These are phyloP conservation scores for Solanum etuberosum DNA, from an alignment of 257 asterid species.

Conservation along the genomic window DNA sequence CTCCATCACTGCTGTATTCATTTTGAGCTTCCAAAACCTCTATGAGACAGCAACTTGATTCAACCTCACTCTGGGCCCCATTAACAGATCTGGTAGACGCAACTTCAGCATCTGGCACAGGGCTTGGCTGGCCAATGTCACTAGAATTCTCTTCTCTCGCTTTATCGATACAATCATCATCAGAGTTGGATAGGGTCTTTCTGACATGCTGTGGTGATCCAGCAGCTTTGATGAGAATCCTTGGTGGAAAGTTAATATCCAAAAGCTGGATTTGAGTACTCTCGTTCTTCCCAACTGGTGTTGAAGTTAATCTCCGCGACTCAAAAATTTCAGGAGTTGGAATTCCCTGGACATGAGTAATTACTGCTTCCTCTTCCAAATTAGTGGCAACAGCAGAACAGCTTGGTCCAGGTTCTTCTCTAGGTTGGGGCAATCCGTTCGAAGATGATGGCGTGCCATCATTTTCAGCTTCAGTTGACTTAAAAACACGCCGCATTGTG, in stretches of 20 bases:
- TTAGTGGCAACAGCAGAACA: constrained; percentile 19
- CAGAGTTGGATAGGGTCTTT: constrained; percentile 22
- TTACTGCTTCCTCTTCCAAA: constrained; percentile 21
- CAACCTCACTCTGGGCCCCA: constrained; percentile 60
- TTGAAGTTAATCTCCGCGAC: constrained; percentile 56
- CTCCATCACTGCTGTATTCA: constrained; percentile 88
- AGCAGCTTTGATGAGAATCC: constrained; percentile 25
- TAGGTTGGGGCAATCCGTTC: constrained; percentile 17
- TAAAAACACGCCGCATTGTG: constrained; percentile 81
- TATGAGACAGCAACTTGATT: constrained; percentile 50
- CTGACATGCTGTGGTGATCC: constrained; percentile 28
- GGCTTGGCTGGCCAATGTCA: constrained; percentile 19
- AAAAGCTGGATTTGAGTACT: constrained; percentile 54
- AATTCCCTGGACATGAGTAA: constrained; percentile 43
- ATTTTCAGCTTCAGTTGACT: constrained; percentile 49
- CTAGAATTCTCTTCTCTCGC: constrained; percentile 17
- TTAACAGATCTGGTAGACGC: constrained; percentile 73
- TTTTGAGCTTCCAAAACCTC: constrained; percentile 29
- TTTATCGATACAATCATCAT: constrained; percentile 26
- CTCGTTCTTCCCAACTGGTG: constrained; percentile 38
- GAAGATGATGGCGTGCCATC: constrained; percentile 54
- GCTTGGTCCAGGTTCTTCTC: constrained; percentile 40
- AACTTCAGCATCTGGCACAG: constrained; percentile 40
- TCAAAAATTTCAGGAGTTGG: constrained; percentile 73
- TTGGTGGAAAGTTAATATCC: constrained; percentile 91